Percentiles rank a stretch among this genome's conserved stretches.
Evolutionary conservation across 2,329 filamentous ascomycete genomes (phyloP).

Genomic region (Ophiostoma australiae): DNA sequence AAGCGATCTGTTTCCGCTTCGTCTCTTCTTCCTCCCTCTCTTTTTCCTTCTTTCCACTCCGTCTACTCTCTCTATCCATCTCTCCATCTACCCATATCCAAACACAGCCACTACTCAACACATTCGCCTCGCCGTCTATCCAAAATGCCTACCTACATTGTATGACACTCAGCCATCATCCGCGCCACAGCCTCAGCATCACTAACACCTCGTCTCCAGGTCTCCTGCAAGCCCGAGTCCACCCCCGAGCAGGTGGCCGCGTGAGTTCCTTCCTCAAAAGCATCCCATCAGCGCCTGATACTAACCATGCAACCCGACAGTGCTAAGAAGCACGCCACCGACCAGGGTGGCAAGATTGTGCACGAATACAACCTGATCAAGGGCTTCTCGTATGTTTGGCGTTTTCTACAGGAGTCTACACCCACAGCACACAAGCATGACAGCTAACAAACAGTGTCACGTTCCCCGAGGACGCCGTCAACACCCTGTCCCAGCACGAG

Average conservation of each 20-base stretch:
- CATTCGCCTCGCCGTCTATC: not conserved
- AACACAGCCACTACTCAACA: not conserved
- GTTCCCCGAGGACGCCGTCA: conserved; percentile 63
- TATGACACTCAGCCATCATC: not conserved
- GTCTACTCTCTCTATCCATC: not conserved
- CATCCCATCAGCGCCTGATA: too few species aligned
- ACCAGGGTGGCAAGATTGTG: conserved; percentile 76
- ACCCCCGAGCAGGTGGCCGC: conserved; percentile 61
- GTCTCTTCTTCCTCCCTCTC: conserved; percentile 5
- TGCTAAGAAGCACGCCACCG: conserved; percentile 67
- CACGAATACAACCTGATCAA: conserved; percentile 85
- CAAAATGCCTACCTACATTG: conserved; percentile 30
- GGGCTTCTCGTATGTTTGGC: conserved; percentile 72
- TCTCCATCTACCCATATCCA: not conserved
- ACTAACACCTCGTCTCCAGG: conserved; percentile 44
- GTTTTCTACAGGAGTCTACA: too few species aligned
- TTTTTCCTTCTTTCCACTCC: not conserved
- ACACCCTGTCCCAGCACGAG: conserved; percentile 61
- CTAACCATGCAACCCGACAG: conserved; percentile 39
- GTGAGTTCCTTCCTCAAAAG: conserved; percentile 41
- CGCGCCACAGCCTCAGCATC: not conserved
- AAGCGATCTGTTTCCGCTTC: not conserved
- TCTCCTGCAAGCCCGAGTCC: conserved; percentile 71
- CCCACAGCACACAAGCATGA: not conserved
- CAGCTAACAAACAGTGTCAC: conserved; percentile 54